These are phyloP conservation scores for Coemansia sp. DNA, from an alignment of 192 early-diverging fungal species.

Conservation along the genomic window DNA sequence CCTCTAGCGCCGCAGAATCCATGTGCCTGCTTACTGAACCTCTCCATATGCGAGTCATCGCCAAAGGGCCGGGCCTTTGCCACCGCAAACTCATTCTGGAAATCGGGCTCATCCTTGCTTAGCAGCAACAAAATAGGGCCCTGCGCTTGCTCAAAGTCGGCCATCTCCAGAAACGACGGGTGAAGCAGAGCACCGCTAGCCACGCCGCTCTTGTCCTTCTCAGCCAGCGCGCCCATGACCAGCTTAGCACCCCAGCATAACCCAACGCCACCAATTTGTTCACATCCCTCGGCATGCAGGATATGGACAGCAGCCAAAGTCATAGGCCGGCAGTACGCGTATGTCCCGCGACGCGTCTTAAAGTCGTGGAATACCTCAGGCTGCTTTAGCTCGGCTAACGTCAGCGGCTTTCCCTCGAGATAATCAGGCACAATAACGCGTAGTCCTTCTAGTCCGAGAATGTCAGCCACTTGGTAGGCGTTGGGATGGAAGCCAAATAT, in stretches of 20 bases:
- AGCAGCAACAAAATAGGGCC: constrained; percentile 60
- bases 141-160: constrained; percentile 57
- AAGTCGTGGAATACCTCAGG: constrained; percentile 31
- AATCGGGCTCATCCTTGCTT: constrained; percentile 58
- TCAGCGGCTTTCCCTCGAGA: constrained; percentile 53
- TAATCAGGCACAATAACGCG: constrained; percentile 63
- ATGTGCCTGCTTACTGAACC: constrained; percentile 44
- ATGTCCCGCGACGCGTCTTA: constrained; percentile 14
- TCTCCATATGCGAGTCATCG: constrained; percentile 40
- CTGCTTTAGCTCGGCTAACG: constrained; percentile 24
- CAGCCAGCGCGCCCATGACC: constrained; percentile 47
- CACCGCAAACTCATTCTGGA: constrained; percentile 8
- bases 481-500: constrained; percentile 64
- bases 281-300: constrained; percentile 51
- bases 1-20: constrained; percentile 53
- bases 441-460: constrained; percentile 50
- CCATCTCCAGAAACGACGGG: constrained; percentile 56
- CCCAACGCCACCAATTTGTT: constrained; percentile 59
- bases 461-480: constrained; percentile 60
- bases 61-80: constrained; percentile 43
- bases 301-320: constrained; percentile 30
- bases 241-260: constrained; percentile 71
- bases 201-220: constrained; percentile 40
- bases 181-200: constrained; percentile 58
- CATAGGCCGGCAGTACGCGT: constrained; percentile 16